These are phyloP conservation scores for Eimeria tenella DNA, from an alignment of 169 alveolate species.

Conservation along the genomic window DNA sequence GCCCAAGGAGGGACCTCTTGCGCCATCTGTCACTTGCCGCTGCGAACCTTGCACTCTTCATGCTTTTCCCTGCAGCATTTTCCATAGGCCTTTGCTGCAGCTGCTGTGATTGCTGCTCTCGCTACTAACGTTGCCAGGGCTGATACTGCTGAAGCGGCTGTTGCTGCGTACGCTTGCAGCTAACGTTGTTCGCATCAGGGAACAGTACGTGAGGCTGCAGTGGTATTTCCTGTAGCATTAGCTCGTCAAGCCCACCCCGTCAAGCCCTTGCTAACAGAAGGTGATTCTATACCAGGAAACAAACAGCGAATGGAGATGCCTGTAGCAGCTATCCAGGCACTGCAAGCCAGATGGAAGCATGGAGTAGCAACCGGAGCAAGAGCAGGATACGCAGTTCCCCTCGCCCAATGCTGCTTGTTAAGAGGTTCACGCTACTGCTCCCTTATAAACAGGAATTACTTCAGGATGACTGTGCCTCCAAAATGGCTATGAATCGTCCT, in stretches of 20 bases:
- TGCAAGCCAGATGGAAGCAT: not conserved
- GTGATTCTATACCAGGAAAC: too few relatives aligned
- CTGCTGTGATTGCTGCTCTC: not conserved
- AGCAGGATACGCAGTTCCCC: not conserved
- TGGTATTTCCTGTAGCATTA: too few relatives aligned
- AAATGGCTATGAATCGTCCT: too few relatives aligned
- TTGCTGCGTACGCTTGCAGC: constrained; percentile 10
- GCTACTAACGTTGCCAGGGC: not conserved
- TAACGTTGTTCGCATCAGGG: not conserved
- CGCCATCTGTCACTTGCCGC: not conserved
- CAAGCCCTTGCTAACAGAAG: too few relatives aligned
- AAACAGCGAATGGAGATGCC: too few relatives aligned
- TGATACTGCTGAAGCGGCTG: constrained; percentile 1
- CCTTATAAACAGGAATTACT: too few relatives aligned
- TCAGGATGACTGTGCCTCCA: too few relatives aligned
- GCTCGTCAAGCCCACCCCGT: too few relatives aligned
- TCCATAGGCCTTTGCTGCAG: not conserved
- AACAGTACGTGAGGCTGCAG: too few relatives aligned
- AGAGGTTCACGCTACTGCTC: too few relatives aligned
- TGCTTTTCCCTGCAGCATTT: not conserved
- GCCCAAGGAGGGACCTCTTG: constrained; percentile 7
- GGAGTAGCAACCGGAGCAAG: not conserved
- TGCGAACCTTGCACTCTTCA: not conserved
- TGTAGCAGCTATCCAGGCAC: not conserved
- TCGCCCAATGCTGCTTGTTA: too few relatives aligned